Percentiles rank a stretch among this genome's conserved stretches.
Conservation (phyloP, 148 eudicot genomes). For the Talinum fruticosum region DNA sequence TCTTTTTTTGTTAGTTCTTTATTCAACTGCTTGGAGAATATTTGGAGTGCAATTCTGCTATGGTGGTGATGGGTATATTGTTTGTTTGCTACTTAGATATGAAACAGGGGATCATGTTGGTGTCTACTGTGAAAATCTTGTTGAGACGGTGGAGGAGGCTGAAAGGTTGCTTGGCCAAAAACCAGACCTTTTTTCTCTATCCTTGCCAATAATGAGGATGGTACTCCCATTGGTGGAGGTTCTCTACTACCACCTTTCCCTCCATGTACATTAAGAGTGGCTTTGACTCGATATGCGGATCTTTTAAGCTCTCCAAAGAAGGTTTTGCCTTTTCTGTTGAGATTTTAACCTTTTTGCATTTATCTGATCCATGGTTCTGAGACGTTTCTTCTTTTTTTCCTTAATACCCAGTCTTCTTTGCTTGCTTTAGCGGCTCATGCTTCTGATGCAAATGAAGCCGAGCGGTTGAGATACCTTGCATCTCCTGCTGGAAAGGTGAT, state of each 20-base stretch:
- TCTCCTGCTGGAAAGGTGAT: slow-evolving; percentile 95
- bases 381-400: slow-evolving; percentile 6
- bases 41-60: not conserved
- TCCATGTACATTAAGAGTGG: slow-evolving; percentile 72
- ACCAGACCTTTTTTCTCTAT: slow-evolving; percentile 71
- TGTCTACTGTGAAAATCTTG: slow-evolving; percentile 80
- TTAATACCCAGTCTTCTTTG: slow-evolving; percentile 83
- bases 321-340: slow-evolving; percentile 36
- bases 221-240: slow-evolving; percentile 58
- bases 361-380: slow-evolving; percentile 4
- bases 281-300: slow-evolving; percentile 81
- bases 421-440: slow-evolving; percentile 94
- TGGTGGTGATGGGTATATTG: not conserved
- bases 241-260: slow-evolving; percentile 83
- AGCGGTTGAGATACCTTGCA: slow-evolving; percentile 72
- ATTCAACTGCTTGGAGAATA: not conserved
- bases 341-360: not conserved
- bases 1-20: not conserved
- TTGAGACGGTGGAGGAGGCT: slow-evolving; percentile 79
- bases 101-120: slow-evolving; percentile 99
- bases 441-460: slow-evolving; percentile 84
- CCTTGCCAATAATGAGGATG: slow-evolving; percentile 78
- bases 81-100: slow-evolving; percentile 43
- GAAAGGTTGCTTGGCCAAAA: slow-evolving; percentile 57
- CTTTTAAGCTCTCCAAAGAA: slow-evolving; percentile 82